Evolutionary conservation across 2,329 filamentous ascomycete genomes (phyloP), one percentile per base, ranked within the genome.

Genomic region (Stachybotrys chartarum): DNA sequence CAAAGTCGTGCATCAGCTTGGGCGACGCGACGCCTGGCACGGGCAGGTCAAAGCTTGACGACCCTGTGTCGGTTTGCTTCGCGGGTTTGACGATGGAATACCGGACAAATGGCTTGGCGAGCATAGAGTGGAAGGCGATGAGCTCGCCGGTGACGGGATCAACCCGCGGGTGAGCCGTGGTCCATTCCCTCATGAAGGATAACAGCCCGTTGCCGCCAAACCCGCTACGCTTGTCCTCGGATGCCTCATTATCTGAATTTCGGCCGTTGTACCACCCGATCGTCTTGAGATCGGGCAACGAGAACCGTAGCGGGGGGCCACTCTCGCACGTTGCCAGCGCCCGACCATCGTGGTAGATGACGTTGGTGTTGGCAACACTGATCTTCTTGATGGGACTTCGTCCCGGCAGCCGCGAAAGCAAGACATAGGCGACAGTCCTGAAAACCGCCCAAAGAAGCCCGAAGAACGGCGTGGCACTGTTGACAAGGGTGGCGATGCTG

Each of bases 1-100:
- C 86, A 68, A 89, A 90, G 65, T 90, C 86, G 64, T 90, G 87
- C 85, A 90, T 90, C 79, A 90, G 86, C 64, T 86, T 88, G 1
- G 85, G 81, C 1, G 80, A 80, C 5, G 74, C 72, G 30, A 89
- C 75, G 0, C 85, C 85, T 0, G 84, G 79, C 0, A 90, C 76
- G 0, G 83, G 73, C 7, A 75, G 70, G 59, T 83, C 82, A 55
- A 87, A 70, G 12, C 56, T 54, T 3, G 70, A 51, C 74, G 61
- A 52, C 62, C 68, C 39, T 8, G 55, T 56, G 6, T 60, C 61
- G 2, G 59, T 54, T 30, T 67, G 60, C 4, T 61, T 65, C 1
- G 64, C 55, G 0, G 65, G 63, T 32, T 58, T 60, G 6, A 73
- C 56, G 50, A 75, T 66, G 48, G 86, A 88, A 64, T 88, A 90